A percentile compares a stretch with the other conserved stretches of the same genome.
Evolutionary conservation across 345 rosid genomes (phyloP).

Genomic region (Ricinus communis): DNA sequence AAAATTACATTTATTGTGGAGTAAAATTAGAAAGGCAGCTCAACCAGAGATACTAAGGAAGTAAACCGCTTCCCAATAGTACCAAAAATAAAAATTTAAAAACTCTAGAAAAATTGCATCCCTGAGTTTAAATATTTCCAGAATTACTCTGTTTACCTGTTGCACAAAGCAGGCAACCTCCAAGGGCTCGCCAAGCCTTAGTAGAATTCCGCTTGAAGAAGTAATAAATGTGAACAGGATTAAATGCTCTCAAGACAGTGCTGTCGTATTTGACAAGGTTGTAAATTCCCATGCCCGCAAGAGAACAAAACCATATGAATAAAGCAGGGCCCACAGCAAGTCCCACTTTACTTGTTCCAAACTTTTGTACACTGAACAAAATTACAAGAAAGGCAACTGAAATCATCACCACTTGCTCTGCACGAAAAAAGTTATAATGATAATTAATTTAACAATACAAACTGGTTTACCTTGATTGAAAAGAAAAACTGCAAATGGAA

Average conservation of each 20-base stretch:
- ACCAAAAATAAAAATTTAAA: not conserved
- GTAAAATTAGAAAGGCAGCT: not conserved
- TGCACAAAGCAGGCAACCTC: slow-evolving; percentile 98
- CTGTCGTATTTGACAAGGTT: slow-evolving; percentile 75
- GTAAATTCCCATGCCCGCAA: slow-evolving; percentile 85
- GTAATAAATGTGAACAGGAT: slow-evolving; percentile 83
- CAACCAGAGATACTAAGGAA: slow-evolving; percentile 4
- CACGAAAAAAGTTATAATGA: slow-evolving; percentile 35
- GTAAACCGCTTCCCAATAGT: not conserved
- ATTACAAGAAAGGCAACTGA: slow-evolving; percentile 86
- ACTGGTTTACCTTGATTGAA: slow-evolving; percentile 8
- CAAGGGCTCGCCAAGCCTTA: slow-evolving; percentile 93
- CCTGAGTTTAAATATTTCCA: slow-evolving; percentile 4
- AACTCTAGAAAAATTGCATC: not conserved
- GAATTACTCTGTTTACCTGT: slow-evolving; percentile 56
- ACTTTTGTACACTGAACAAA: slow-evolving; percentile 94
- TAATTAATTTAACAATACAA: slow-evolving; percentile 25
- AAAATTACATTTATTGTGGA: not conserved
- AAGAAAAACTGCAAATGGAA: slow-evolving; percentile 4
- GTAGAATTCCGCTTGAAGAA: slow-evolving; percentile 84
- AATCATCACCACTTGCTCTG: slow-evolving; percentile 93
- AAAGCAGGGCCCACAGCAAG: slow-evolving; percentile 92
- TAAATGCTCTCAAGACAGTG: slow-evolving; percentile 82
- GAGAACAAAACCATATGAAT: slow-evolving; percentile 94
- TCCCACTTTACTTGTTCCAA: slow-evolving; percentile 98